A percentile compares a stretch with the other conserved stretches of the same genome.
Evolutionary conservation across 805 yeast genomes (phyloP).

Genomic region (Lipomyces kockii): DNA sequence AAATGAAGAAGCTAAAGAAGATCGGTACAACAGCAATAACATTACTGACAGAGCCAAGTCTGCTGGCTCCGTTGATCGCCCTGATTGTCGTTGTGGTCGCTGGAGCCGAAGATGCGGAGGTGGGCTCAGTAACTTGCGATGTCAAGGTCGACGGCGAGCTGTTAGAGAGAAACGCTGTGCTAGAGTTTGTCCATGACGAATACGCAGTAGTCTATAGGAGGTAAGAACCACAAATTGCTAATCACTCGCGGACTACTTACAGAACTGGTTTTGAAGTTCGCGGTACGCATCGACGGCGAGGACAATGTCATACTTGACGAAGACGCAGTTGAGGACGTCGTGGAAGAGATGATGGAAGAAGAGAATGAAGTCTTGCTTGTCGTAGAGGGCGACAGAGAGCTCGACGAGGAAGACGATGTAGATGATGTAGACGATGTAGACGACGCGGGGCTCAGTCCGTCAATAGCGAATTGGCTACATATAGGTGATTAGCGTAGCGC

Average conservation of each 20-base stretch:
- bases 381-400: constrained; percentile 8
- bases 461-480: constrained; percentile 23
- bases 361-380: background rate
- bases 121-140: background rate
- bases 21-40: background rate
- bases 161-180: constrained; percentile 1
- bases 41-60: background rate
- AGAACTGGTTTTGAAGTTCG: background rate
- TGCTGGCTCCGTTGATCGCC: constrained; percentile 3
- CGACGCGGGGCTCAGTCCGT: constrained; percentile 11
- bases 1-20: background rate
- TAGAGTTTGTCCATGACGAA: constrained; percentile 12
- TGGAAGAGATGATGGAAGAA: background rate
- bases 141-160: background rate
- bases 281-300: background rate
- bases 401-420: background rate
- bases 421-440: background rate
- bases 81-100: background rate
- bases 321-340: background rate
- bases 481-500: background rate
- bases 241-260: background rate
- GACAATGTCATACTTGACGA: background rate
- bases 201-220: background rate
- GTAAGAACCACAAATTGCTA: background rate
- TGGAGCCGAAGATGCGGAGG: background rate